Conservation (phyloP, 2,329 filamentous ascomycete species). For the Cladosporium halotolerans region DNA sequence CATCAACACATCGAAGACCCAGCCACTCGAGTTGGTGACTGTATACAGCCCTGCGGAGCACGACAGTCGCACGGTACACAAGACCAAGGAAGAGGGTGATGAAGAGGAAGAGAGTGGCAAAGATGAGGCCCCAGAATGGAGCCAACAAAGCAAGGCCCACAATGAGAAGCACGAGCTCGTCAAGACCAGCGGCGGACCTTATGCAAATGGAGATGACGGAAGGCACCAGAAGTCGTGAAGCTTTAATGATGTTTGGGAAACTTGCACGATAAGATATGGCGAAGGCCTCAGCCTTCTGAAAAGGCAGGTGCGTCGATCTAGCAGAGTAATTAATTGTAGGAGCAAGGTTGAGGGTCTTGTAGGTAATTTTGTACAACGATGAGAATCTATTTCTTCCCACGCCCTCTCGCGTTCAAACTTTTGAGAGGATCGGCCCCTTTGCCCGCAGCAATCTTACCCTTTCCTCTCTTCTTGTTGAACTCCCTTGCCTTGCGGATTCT, state of each 20-base stretch:
- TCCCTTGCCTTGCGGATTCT: conserved; percentile 41
- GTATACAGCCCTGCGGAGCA: conserved; percentile 60
- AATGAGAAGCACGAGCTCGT: conserved; percentile 54
- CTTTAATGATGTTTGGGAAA: not conserved
- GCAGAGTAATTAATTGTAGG: not conserved
- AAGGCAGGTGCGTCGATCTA: not conserved
- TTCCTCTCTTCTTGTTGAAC: conserved; percentile 37
- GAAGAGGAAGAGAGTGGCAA: conserved; percentile 55
- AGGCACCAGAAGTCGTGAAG: conserved; percentile 28
- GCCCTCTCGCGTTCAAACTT: conserved; percentile 60
- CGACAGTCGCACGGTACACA: conserved; percentile 52
- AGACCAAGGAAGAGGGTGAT: conserved; percentile 58
- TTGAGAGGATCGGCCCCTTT: conserved; percentile 79
- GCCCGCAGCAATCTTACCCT: conserved; percentile 50
- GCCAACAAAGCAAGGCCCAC: conserved; percentile 48
- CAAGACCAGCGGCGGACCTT: conserved; percentile 36
- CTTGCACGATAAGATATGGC: not conserved
- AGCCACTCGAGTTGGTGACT: conserved; percentile 56
- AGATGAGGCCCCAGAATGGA: conserved; percentile 57
- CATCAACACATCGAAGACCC: conserved; percentile 51
- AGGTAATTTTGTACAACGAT: not conserved
- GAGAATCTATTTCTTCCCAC: conserved; percentile 27
- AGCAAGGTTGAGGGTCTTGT: no score
- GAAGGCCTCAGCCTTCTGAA: not conserved
- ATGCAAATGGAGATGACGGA: conserved; percentile 32